Evolutionary conservation across 1,284 basidiomycete species (phyloP), one percentile per base, ranked within the genome.

Genomic region (Sphaerobolus stellatus): DNA sequence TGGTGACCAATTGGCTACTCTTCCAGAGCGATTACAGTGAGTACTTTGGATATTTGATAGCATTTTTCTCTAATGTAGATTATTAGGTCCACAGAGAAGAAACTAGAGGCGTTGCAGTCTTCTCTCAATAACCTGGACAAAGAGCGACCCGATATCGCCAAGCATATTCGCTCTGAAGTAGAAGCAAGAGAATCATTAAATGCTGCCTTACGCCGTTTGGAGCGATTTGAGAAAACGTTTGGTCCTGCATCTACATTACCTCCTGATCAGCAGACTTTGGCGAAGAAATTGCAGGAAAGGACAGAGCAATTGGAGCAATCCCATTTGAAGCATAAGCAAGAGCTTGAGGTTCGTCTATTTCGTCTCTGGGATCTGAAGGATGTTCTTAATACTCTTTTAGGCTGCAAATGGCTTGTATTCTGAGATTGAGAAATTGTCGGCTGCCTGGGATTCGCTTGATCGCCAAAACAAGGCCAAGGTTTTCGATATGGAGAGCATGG

Each of bases 391-490:
- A 14, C 16, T 24, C 25, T 33, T 13, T 0, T 63, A 92, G 82
- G 79, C 87, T 5, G 87, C 92, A 59, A 78, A 83, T n/a, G 81
- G 88, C 25, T 70, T 95, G 22, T 96, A 91, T 64, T 77, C 84
- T 36, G 95, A 98, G 71, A 74, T 98, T 5, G 94, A 97, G 59
- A 86, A 86, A 61, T 69, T 98, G 27, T 93, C 92, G 14, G 80
- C 83, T 46, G 87, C 93, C 0, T 98, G 93, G 90, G 92, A 94
- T 64, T 74, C 80, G n/a, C 75, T 95, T 28, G 92, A 96, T 61
- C 79, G 82, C 50, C 90, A 93, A 60, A 81, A 94, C 43, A 85
- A 88, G 61, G 86, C 79, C 68, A 96, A 96, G 69, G 83, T 94
- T 1, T 90, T 91, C 59, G 90, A 96, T 54, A 74, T 98, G 27